Conservation (phyloP, 768 basidiomycete species). For the Boletus subparvulus region DNA sequence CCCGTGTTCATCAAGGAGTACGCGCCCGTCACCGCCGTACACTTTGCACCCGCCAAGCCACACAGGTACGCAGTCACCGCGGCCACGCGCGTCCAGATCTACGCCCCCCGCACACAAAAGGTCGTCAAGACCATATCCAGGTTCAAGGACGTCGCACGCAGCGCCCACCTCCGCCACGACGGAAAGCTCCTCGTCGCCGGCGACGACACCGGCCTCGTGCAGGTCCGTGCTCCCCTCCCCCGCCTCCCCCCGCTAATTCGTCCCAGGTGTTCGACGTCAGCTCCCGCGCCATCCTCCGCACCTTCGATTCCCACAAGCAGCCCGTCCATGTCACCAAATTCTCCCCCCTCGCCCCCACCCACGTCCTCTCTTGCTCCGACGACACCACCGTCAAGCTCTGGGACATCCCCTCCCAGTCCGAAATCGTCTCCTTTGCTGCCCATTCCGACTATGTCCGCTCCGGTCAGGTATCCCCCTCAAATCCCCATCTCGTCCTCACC, state of each 20-base stretch:
- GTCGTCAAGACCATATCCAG: conserved; percentile 94
- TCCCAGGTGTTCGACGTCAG: conserved; percentile 86
- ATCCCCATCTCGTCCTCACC: conserved; percentile 83
- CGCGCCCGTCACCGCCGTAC: conserved; percentile 90
- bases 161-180: conserved; percentile 85
- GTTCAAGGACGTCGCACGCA: conserved; percentile 94
- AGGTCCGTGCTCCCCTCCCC: conserved; percentile 37
- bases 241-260: background rate
- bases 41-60: conserved; percentile 84
- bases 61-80: conserved; percentile 96
- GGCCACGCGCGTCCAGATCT: conserved; percentile 90
- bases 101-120: conserved; percentile 94
- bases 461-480: conserved; percentile 79
- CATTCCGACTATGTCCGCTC: conserved; percentile 97
- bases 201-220: conserved; percentile 89
- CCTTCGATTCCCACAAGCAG: conserved; percentile 91
- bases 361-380: conserved; percentile 92
- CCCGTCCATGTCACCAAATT: conserved; percentile 96
- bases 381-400: conserved; percentile 92
- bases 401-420: conserved; percentile 90
- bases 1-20: conserved; percentile 98
- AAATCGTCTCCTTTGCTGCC: conserved; percentile 72
- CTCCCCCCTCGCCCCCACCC: conserved; percentile 75
- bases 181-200: conserved; percentile 95
- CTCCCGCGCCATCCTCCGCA: conserved; percentile 89